Base-by-base conservation (phyloP, 495 filamentous ascomycete genomes). In the Melanomma pulvis-pyrius region DNA sequence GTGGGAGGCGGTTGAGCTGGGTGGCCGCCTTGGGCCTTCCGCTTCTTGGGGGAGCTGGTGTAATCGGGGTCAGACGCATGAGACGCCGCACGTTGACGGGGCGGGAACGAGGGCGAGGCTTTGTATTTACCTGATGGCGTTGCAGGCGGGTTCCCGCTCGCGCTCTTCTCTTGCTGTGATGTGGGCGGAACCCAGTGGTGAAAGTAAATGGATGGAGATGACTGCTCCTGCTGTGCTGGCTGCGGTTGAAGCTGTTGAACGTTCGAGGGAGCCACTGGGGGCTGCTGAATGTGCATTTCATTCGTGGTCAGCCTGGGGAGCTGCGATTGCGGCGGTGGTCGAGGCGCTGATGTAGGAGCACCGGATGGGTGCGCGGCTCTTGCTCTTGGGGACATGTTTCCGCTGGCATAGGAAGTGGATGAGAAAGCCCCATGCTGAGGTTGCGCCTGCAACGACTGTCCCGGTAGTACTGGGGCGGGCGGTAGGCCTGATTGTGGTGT, bases 131-230 rank as follows among this genome's bases (percentile, higher is more conserved):
- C 86, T 82, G 84, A 86, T 68, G 85, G 85, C 69, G 85, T 85
- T 74, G 83, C 80, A 69, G 86, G 82, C 75, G 87, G 86, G 71
- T 86, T 83, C 58, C 80, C 77, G 68, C 81, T 76, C 66, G 78
- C 59, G 66, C 79, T 75, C 54, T 81, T 75, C 59, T 80, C 82
- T 68, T 79, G 75, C 75, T 87, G 86, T 7, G 83, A 82, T 15
- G 79, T 81, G 26, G 92, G 92, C 5, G 93, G 93, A 58, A 91
- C 87, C 91, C 91, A 96, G 71, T 96, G 91, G 73, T 96, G 92
- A 65, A 96, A 96, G 73, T 91, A 96, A 53, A 96, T 88, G 15
- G 87, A 86, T 1, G 87, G 82, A 7, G 90, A 87, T 8, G 84
- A 78, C 57, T 82, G 73, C 51, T 78, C 78, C 55, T 87, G 82